Conservation (phyloP, 768 basidiomycete species). For the Agaricus sinodeliciosus region DNA sequence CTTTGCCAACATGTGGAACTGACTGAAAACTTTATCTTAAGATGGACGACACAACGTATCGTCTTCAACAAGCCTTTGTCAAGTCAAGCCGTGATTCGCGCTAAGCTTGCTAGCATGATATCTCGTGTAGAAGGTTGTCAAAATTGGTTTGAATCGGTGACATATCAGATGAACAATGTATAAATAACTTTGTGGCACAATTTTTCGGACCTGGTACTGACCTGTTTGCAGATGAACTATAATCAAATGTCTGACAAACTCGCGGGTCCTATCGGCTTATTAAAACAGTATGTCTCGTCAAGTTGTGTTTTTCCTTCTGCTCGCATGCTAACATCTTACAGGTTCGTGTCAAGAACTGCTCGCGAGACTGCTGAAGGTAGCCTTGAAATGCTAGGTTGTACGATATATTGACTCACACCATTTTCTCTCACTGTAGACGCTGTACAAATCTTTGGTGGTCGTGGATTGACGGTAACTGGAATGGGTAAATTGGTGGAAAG, state of each 20-base stretch:
- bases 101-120: conserved; percentile 87
- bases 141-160: conserved; percentile 85
- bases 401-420: conserved; percentile 32
- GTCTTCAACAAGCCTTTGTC: conserved; percentile 87
- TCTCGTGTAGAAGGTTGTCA: conserved; percentile 81
- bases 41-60: conserved; percentile 84
- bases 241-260: conserved; percentile 77
- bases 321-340: conserved; percentile 18
- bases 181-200: conserved; percentile 12
- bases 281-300: conserved; percentile 65
- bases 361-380: conserved; percentile 67
- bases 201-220: not conserved
- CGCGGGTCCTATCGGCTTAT: conserved; percentile 82
- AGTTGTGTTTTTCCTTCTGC: not conserved
- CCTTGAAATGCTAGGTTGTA: conserved; percentile 7
- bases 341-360: conserved; percentile 61
- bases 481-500: conserved; percentile 85
- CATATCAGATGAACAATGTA: conserved; percentile 89
- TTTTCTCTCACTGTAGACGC: conserved; percentile 42
- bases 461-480: conserved; percentile 79
- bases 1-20: not conserved
- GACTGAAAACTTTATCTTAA: conserved; percentile 19
- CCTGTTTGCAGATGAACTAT: conserved; percentile 66
- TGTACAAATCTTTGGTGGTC: conserved; percentile 83
- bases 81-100: conserved; percentile 79